Percentiles rank a stretch among this genome's conserved stretches.
Evolutionary conservation across 108 stramenopile species (phyloP).

Genomic region (Cyclostephanos invisitatus): DNA sequence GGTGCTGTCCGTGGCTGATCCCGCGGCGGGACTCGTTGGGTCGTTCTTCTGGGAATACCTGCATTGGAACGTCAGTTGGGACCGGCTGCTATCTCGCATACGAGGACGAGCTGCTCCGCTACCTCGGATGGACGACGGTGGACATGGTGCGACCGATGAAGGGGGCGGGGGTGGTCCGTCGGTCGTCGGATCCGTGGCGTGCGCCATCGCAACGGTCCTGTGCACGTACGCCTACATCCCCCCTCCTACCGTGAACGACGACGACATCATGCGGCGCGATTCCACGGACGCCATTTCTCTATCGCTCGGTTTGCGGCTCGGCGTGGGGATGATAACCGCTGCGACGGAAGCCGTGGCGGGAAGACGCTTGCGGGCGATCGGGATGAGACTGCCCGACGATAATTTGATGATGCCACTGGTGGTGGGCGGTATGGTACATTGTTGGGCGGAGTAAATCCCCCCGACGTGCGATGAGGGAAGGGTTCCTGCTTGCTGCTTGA

Average conservation of each 20-base stretch:
- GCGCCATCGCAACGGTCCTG: conserved; percentile 20
- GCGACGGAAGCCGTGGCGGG: conserved; percentile 33
- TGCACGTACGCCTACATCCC: conserved; percentile 47
- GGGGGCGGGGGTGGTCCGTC: conserved; percentile 21
- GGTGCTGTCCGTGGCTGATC: conserved; percentile 43
- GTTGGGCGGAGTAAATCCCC: neutral
- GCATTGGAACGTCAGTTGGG: conserved; percentile 32
- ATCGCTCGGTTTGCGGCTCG: conserved; percentile 14
- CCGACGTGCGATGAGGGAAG: too few species aligned
- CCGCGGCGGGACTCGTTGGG: conserved; percentile 37
- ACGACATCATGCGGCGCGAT: neutral
- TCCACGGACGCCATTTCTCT: neutral
- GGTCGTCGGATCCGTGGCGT: conserved; percentile 39
- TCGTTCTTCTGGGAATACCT: conserved; percentile 13
- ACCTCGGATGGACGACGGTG: neutral
- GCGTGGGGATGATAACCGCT: conserved; percentile 26
- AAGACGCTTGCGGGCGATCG: conserved; percentile 19
- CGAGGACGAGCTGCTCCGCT: neutral
- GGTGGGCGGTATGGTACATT: conserved; percentile 30
- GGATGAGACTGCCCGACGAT: conserved; percentile 27
- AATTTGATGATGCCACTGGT: conserved; percentile 47
- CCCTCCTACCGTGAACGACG: neutral
- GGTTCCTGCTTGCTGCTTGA: too few species aligned
- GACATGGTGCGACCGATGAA: neutral
- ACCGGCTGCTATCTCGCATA: neutral